These are phyloP conservation scores for Asterophora lycoperdoides DNA, from an alignment of 768 basidiomycete genomes.

Conservation along the genomic window DNA sequence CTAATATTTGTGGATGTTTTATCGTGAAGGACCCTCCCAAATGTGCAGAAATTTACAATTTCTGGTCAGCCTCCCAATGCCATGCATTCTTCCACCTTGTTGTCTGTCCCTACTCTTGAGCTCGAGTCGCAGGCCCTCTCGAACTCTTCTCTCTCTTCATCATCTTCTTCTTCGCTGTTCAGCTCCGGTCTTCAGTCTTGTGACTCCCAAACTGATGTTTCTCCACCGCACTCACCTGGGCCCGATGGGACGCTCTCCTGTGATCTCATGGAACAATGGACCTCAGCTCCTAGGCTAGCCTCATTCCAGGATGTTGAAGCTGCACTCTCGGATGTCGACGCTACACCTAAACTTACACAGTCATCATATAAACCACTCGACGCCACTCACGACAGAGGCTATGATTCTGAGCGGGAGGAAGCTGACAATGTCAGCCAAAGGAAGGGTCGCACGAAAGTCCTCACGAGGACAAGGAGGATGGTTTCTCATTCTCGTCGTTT, in stretches of 20 bases:
- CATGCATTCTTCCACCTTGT: slow-evolving; percentile 5
- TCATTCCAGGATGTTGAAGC: not conserved
- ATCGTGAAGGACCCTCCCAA: no score
- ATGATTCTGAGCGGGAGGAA: slow-evolving; percentile 15
- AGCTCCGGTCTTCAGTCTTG: slow-evolving; percentile 10
- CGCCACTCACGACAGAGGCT: slow-evolving; percentile 8
- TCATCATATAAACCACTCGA: not conserved
- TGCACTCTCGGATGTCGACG: not conserved
- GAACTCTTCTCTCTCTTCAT: slow-evolving; percentile 13
- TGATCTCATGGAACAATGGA: not conserved
- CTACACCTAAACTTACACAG: slow-evolving; percentile 10
- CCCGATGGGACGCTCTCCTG: not conserved
- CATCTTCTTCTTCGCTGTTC: slow-evolving; percentile 9
- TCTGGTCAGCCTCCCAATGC: not conserved
- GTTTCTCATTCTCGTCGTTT: not conserved
- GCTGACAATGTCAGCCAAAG: not conserved
- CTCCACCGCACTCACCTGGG: slow-evolving; percentile 12
- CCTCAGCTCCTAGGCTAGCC: not conserved
- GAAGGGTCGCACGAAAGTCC: not conserved
- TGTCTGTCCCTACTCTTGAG: slow-evolving; percentile 10
- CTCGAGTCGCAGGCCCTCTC: slow-evolving; percentile 16
- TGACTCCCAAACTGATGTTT: slow-evolving; percentile 16
- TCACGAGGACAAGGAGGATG: not conserved
- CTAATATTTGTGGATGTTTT: no score
- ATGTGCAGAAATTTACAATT: no score